Percentiles rank a stretch among this genome's conserved stretches.
phyloP scores from a whole-genome alignment of 306 rosid species.

The Lotus japonicus region DNA sequence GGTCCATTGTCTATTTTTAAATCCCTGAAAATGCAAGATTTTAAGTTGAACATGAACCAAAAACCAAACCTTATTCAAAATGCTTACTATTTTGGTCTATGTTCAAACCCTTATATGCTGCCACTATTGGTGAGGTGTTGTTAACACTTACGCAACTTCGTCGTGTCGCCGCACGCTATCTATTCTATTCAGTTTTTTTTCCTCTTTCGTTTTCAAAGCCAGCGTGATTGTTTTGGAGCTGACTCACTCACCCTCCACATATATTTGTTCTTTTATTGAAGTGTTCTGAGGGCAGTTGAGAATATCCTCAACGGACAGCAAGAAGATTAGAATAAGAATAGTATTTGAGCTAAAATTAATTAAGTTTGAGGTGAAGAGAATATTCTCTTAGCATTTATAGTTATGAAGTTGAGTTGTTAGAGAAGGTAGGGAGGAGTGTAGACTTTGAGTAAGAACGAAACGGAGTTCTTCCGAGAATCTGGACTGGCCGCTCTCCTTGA shows the following conservation, averaged over 20 bases:
- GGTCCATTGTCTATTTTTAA: not conserved
- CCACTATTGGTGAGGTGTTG: not conserved
- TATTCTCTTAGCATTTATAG: too few species aligned
- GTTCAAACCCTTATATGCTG: not conserved
- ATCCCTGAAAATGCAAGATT: not conserved
- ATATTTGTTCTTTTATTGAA: not conserved
- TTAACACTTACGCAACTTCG: conserved; percentile 25
- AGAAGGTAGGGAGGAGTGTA: too few species aligned
- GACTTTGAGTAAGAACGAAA: too few species aligned
- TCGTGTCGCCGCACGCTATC: conserved; percentile 32
- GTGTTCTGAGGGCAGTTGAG: not conserved
- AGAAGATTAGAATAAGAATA: too few species aligned
- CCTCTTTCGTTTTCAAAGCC: conserved; percentile 23
- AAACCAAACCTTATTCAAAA: not conserved
- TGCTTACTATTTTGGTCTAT: too few species aligned
- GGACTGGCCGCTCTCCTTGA: too few species aligned
- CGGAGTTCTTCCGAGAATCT: too few species aligned
- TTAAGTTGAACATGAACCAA: conserved; percentile 10
- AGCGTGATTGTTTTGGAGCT: not conserved
- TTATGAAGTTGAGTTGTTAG: too few species aligned
- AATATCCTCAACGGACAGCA: not conserved
- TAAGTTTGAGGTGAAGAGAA: too few species aligned
- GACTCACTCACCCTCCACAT: not conserved
- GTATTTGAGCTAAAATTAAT: too few species aligned
- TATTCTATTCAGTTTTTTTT: not conserved